Percentiles rank a stretch among this genome's conserved stretches.
phyloP scores from a whole-genome alignment of 352 stramenopile species.

The Phytopythium aichiense region DNA sequence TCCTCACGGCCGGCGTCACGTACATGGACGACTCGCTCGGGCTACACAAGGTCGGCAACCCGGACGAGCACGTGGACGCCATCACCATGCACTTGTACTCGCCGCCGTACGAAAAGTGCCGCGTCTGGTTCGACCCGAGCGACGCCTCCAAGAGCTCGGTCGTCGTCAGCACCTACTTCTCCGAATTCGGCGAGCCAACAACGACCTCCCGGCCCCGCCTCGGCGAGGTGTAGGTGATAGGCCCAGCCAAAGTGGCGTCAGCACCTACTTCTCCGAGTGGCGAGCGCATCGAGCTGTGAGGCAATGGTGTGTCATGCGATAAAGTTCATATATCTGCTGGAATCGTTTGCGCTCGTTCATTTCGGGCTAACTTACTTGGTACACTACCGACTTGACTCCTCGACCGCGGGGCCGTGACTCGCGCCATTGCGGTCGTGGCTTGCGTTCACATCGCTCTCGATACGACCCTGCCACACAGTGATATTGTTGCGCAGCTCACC shows the following conservation, averaged over 20 bases:
- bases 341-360: neutral
- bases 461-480: constrained; percentile 41
- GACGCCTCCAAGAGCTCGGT: constrained; percentile 58
- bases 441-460: constrained; percentile 16
- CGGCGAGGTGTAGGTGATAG: no score
- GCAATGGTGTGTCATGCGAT: neutral
- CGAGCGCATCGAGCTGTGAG: constrained; percentile 28
- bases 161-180: constrained; percentile 79
- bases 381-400: neutral
- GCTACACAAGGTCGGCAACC: constrained; percentile 91
- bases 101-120: constrained; percentile 90
- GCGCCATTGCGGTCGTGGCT: neutral
- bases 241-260: no score
- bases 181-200: constrained; percentile 73
- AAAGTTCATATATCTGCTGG: neutral
- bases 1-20: constrained; percentile 62
- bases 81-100: constrained; percentile 93
- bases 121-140: constrained; percentile 77
- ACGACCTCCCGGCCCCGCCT: no score
- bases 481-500: constrained; percentile 50
- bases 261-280: constrained; percentile 86
- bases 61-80: constrained; percentile 55
- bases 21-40: constrained; percentile 91
- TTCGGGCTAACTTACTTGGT: neutral
- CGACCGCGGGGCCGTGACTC: neutral